These are phyloP conservation scores for Colletotrichum limetticola DNA, from an alignment of 2,329 filamentous ascomycete genomes.

Conservation along the genomic window DNA sequence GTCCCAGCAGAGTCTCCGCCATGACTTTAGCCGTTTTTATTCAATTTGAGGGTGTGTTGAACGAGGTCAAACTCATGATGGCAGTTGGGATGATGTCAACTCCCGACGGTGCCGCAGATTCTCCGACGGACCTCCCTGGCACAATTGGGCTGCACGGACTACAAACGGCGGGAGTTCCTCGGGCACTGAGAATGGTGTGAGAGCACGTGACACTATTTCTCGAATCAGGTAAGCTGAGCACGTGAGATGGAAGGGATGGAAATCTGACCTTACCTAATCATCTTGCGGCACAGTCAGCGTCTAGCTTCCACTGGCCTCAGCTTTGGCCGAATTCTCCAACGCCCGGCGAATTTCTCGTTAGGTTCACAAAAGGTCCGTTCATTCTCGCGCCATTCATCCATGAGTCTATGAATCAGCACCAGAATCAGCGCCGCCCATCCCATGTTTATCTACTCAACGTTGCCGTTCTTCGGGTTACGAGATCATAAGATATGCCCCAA, in stretches of 20 bases:
- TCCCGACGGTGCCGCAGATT: slow-evolving; percentile 7
- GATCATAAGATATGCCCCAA: neutral
- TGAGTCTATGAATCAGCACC: neutral
- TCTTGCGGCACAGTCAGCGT: neutral
- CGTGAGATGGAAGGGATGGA: too few relatives aligned
- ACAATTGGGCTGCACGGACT: neutral
- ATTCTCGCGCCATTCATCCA: neutral
- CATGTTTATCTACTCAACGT: neutral
- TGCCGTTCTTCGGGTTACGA: neutral
- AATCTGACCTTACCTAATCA: neutral
- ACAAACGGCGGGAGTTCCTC: neutral
- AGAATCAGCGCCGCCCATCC: neutral
- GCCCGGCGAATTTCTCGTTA: neutral
- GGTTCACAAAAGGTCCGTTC: neutral
- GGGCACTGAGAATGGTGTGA: neutral
- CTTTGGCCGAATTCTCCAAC: neutral
- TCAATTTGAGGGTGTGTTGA: slow-evolving; percentile 7
- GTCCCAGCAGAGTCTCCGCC: slow-evolving; percentile 47
- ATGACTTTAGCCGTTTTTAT: slow-evolving; percentile 38
- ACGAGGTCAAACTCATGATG: neutral
- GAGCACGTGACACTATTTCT: neutral
- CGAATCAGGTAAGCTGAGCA: too few relatives aligned
- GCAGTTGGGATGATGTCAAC: slow-evolving; percentile 13
- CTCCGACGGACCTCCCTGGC: slow-evolving; percentile 11
- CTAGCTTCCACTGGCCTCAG: neutral